phyloP scores from a whole-genome alignment of 495 filamentous ascomycete species.

The Peziza echinospora region DNA sequence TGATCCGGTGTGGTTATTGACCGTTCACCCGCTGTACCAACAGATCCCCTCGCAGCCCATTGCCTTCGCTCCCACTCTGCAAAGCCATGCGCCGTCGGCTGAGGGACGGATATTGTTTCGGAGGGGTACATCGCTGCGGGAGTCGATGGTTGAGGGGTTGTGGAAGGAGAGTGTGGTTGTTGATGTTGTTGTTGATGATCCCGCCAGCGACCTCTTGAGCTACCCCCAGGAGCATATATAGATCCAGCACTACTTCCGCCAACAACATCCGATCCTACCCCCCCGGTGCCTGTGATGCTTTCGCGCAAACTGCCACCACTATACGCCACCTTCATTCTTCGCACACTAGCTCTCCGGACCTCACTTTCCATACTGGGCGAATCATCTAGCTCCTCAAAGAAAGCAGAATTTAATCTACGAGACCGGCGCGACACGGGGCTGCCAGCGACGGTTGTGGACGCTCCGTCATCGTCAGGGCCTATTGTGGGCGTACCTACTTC shows the following conservation, averaged over 20 bases:
- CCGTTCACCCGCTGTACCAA: too few relatives aligned
- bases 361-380: neutral
- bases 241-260: too few relatives aligned
- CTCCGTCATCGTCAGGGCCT: neutral
- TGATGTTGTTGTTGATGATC: too few relatives aligned
- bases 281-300: constrained; percentile 2
- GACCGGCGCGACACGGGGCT: neutral
- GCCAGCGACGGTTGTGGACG: neutral
- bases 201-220: neutral
- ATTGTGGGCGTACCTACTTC: neutral
- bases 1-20: too few relatives aligned
- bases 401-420: neutral
- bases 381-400: neutral
- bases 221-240: neutral
- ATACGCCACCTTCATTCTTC: neutral
- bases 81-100: too few relatives aligned
- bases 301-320: neutral
- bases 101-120: too few relatives aligned
- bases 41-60: too few relatives aligned
- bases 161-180: too few relatives aligned
- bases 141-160: too few relatives aligned
- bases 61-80: too few relatives aligned
- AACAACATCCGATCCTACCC: too few relatives aligned
- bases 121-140: too few relatives aligned
- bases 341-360: neutral